Evolutionary conservation across 495 filamentous ascomycete genomes (phyloP), one percentile per base, ranked within the genome.

Genomic region (Stereocaulon alpinum): DNA sequence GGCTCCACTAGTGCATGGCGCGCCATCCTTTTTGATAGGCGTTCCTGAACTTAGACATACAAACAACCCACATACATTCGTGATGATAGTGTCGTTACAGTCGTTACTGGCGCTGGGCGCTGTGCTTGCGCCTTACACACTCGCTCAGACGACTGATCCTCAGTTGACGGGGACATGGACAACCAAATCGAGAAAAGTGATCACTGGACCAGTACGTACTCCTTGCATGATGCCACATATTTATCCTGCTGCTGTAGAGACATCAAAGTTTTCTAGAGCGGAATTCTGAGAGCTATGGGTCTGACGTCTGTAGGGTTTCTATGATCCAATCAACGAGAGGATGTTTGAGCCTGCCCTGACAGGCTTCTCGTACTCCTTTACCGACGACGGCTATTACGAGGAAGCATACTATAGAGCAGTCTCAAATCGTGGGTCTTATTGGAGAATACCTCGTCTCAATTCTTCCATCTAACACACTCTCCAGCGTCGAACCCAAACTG

Each of bases 331-430:
- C 45, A 79, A 82, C 44, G 87, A 89, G 61, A 72, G 72, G 54
- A 76, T 91, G 45, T 77, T 82, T 63, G 87, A 91, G 67, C 87
- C 87, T 2, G 70, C 75, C 20, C 74, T 82, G 61, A 83, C 87
- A 1, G 87, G 87, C n/a, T 86, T 88, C 66, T 89, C 87, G 0
- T 91, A 88, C 69, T 90, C 87, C 9, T 91, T 91, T 66, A 86
- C 84, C 6, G 75, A 70, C 54, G 80, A 89, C 63, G 87, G 87
- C 27, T 73, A 80, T 69, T 91, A 81, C 66, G 87, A 91, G 69
- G 79, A 83, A 64, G 86, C 87, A 18, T 82, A 84, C 67, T 91
- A 88, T 71, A 76, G 86, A 54, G 85, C 85, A 24, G 68, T 89
- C 61, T 71, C 87, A 40, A 89, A 90, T 69, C 87, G 86, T 88